Evolutionary conservation across 1,284 basidiomycete genomes (phyloP).

Genomic region (Trichosporon sp.): DNA sequence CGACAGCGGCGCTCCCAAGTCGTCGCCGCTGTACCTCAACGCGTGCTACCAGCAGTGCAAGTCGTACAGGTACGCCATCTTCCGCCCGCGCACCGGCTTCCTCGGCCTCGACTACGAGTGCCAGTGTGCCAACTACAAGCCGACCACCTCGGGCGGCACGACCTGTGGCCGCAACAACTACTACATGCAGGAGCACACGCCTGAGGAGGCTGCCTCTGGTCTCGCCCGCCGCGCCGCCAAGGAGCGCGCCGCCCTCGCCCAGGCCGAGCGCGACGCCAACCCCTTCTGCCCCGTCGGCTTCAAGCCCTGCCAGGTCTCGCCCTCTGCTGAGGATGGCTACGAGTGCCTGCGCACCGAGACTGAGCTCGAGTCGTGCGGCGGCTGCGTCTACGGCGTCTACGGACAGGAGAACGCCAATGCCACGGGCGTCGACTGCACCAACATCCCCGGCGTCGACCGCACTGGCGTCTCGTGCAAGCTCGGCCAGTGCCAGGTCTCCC

Average conservation of each 20-base stretch:
- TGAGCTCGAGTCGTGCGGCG: conserved; percentile 28
- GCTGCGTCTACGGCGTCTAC: conserved; percentile 14
- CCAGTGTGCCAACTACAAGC: not conserved
- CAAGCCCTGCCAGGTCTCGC: not conserved
- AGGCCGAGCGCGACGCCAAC: not conserved
- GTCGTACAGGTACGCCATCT: not conserved
- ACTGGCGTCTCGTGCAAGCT: conserved; percentile 15
- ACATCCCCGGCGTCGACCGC: conserved; percentile 8
- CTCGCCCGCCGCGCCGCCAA: not conserved
- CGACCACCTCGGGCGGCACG: not conserved
- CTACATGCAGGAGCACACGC: not conserved
- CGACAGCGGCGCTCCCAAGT: not conserved
- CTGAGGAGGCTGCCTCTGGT: not conserved
- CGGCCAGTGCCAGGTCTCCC: conserved; percentile 12
- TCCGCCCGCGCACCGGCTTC: not conserved
- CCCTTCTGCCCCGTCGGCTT: not conserved
- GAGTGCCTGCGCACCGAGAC: conserved; percentile 24
- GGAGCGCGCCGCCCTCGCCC: not conserved
- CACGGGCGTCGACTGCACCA: conserved; percentile 17
- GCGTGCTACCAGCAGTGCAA: not conserved
- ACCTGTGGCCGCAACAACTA: not conserved
- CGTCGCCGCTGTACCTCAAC: not conserved
- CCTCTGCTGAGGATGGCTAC: not conserved
- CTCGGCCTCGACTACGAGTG: not conserved
- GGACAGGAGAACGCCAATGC: not conserved